Base-by-base conservation (phyloP, 345 rosid species). In the Populus nigra region DNA sequence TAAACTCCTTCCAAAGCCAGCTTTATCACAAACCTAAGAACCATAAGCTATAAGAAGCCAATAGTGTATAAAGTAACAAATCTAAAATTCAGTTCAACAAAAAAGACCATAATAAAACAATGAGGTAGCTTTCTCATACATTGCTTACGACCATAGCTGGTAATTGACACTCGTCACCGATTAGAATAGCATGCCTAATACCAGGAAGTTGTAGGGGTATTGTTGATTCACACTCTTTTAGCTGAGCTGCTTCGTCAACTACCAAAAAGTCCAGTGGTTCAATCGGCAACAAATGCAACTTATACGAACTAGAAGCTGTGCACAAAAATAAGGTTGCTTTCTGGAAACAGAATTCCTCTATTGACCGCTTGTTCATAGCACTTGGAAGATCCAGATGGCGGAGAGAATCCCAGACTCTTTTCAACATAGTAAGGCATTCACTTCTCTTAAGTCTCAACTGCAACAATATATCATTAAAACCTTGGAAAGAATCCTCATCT, bases 221-320 rank as follows among this genome's bases (percentile, higher is more conserved):
- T 23, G 86, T 76, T n/a, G 86, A 88, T 77, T 90, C 93, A 25
- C 89, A 85, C 67, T 90, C 93, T 73, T 81, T 90, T 33, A 90
- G 73, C 71, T 90, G 93, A 10, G 90, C 90, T 45, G 93, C 93
- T 84, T 90, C 93, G 31, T 90, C 93, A 7, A 90, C 87, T 1
- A 90, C 86, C 77, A 90, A 74, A 38, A 87, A 31, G 23, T 84
- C 55, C 47, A 87, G 71, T 10, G 89, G 88, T 61, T 77, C 36
- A 76, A 82, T 73, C 6, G n/a, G 39, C 12, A 65, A 31, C 1
- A 68, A 23, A 57, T 79, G 68, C 73, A 90, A 82, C 66, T 84
- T 85, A 57, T 27, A 69, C 16, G 90, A 86, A 49, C 77, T 73
- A 16, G 85, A 82, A 25, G 85, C 84, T 10, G 91, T 90, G 77